Conservation (phyloP, 495 filamentous ascomycete genomes). For the Aspergillus olivimuriae region DNA sequence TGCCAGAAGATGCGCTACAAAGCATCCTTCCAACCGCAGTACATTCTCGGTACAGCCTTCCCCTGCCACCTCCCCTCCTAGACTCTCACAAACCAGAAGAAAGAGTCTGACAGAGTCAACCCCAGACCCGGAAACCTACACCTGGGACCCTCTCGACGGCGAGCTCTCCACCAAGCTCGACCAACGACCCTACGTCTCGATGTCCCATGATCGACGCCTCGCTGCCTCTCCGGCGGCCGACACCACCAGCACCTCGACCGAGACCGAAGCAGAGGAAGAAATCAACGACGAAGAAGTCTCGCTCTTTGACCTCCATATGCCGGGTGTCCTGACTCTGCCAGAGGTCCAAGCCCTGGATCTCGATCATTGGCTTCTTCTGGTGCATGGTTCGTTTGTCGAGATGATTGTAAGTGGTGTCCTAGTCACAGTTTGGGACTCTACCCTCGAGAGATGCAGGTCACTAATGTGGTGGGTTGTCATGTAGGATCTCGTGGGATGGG, state of each 20-base stretch:
- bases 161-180: conserved; percentile 60
- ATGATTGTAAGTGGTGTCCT: conserved; percentile 31
- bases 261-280: conserved; percentile 21
- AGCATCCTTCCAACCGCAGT: conserved; percentile 74
- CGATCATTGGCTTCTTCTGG: conserved; percentile 47
- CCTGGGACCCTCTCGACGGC: conserved; percentile 70
- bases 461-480: no score
- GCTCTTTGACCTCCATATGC: conserved; percentile 66
- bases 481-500: conserved; percentile 65
- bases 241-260: conserved; percentile 11
- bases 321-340: conserved; percentile 62
- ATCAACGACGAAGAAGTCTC: conserved; percentile 43
- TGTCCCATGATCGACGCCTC: conserved; percentile 45
- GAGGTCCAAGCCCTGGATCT: conserved; percentile 59
- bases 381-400: conserved; percentile 35
- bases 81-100: conserved; percentile 1
- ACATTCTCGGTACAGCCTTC: conserved; percentile 55
- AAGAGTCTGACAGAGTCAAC: conserved; percentile 1
- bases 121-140: conserved; percentile 62
- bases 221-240: conserved; percentile 3
- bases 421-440: background rate
- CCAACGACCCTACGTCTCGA: conserved; percentile 58
- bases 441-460: background rate
- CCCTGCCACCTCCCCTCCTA: background rate
- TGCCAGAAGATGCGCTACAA: conserved; percentile 88